A percentile compares a stretch with the other conserved stretches of the same genome.
These are phyloP conservation scores for Fennellomyces sp. DNA, from an alignment of 371 early-diverging fungal genomes.

Conservation along the genomic window DNA sequence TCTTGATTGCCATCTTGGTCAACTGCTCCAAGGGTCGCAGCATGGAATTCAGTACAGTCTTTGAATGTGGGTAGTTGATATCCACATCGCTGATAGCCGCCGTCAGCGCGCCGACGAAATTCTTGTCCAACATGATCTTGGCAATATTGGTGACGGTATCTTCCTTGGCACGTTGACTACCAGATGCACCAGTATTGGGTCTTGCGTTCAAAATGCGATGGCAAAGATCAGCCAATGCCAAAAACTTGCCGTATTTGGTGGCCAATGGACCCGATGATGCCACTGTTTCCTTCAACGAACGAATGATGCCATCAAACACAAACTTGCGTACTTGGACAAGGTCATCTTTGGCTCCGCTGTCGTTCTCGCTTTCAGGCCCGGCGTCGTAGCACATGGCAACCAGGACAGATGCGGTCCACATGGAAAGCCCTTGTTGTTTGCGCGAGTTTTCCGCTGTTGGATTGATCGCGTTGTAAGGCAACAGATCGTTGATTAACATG, in stretches of 20 bases:
- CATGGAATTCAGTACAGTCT: conserved; percentile 72
- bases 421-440: conserved; percentile 66
- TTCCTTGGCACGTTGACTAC: conserved; percentile 48
- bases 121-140: conserved; percentile 89
- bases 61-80: conserved; percentile 85
- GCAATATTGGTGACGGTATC: conserved; percentile 68
- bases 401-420: conserved; percentile 65
- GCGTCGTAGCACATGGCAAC: conserved; percentile 61
- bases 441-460: conserved; percentile 54
- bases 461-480: conserved; percentile 61
- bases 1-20: conserved; percentile 85
- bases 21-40: conserved; percentile 88
- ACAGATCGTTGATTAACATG: conserved; percentile 64
- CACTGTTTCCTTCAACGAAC: conserved; percentile 66
- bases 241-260: conserved; percentile 68
- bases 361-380: conserved; percentile 44
- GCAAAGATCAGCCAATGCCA: conserved; percentile 75
- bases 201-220: conserved; percentile 67
- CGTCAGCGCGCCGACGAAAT: conserved; percentile 81
- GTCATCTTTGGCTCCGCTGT: conserved; percentile 47
- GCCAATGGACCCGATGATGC: conserved; percentile 55
- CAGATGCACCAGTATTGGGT: conserved; percentile 34
- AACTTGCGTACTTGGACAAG: conserved; percentile 68
- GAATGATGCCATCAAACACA: conserved; percentile 65
- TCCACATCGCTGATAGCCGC: conserved; percentile 85